Base-by-base conservation (phyloP, 2,329 filamentous ascomycete genomes). In the Coniosporium tulheliwenetii region DNA sequence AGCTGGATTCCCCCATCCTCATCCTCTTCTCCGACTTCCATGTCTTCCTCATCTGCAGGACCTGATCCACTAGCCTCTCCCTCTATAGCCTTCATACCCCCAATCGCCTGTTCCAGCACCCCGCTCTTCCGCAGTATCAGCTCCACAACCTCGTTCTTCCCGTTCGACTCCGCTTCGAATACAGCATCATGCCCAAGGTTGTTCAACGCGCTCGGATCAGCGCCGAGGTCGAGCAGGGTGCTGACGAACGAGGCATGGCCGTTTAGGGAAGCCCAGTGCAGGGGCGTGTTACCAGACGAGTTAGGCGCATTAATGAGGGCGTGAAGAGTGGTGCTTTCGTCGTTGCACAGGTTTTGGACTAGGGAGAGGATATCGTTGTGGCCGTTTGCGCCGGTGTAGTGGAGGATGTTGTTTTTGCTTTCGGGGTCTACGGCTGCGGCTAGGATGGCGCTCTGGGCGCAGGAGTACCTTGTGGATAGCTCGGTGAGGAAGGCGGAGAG, bases 251-350 rank as follows among this genome's bases (percentile, higher is more conserved):
- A 74, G 2, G 96, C 65, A 53, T 95, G 87, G 1, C 87, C 87
- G 41, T 93, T 91, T 41, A 95, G 66, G 0, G 85, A 83, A 0
- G 89, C 89, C 87, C 87, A 96, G 63, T 98, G 91, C 43, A 98
- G 67, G 0, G 85, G 75, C 1, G 89, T 95, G 64, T 95, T 96
- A 36, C 86, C 87, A 37, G 82, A 80, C 45, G 77, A 67, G 54
- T 98, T 98, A 45, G 73, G 69, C 2, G 71, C 66, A 50, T 85
- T 81, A 16, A 86, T 59, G 48, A 79, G 76, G 1, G 68, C 39
- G 46, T 44, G 35, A 33, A 16, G 40, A 43, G 51, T 41, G 47
- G 50, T 38, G 32, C 13, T 33, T 13, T 26, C 19, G 19, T 26
- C 19, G 19, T 26, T 26, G 19, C 19, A 26, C 19, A 26, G 19